phyloP scores from a whole-genome alignment of 176 grass and related monocot genomes.

The Zea luxurians region DNA sequence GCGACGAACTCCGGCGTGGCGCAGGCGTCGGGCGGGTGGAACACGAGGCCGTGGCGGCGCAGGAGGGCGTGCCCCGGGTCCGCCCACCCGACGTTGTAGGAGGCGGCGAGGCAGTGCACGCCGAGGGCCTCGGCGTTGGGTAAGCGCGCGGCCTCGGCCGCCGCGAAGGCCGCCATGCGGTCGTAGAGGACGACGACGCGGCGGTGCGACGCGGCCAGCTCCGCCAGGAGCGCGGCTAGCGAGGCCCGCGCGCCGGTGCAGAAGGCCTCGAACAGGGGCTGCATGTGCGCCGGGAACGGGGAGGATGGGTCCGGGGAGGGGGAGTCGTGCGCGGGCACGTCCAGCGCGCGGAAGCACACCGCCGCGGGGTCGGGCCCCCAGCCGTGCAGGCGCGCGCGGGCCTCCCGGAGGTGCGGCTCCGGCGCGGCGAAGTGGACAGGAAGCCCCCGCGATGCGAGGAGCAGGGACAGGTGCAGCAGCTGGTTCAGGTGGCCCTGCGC shows the following conservation, averaged over 20 bases:
- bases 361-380: conserved; percentile 18
- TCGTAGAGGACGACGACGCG: conserved; percentile 69
- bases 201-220: conserved; percentile 31
- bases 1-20: conserved; percentile 40
- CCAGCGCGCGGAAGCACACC: conserved; percentile 55
- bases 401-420: conserved; percentile 55
- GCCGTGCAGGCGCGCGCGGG: conserved; percentile 49
- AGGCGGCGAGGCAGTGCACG: conserved; percentile 52
- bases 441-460: conserved; percentile 51
- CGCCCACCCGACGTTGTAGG: conserved; percentile 38
- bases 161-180: conserved; percentile 51
- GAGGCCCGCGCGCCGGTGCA: conserved; percentile 28
- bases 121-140: conserved; percentile 54
- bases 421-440: conserved; percentile 62
- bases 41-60: conserved; percentile 28
- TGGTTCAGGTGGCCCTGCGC: conserved; percentile 81
- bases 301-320: conserved; percentile 38
- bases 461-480: conserved; percentile 62
- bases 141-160: conserved; percentile 39
- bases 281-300: conserved; percentile 60
- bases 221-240: conserved; percentile 37
- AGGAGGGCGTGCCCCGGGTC: conserved; percentile 33
- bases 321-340: conserved; percentile 40
- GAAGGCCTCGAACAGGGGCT: conserved; percentile 53
- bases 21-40: conserved; percentile 41